Base-by-base conservation (phyloP, 495 filamentous ascomycete genomes). In the Parathielavia appendiculata region DNA sequence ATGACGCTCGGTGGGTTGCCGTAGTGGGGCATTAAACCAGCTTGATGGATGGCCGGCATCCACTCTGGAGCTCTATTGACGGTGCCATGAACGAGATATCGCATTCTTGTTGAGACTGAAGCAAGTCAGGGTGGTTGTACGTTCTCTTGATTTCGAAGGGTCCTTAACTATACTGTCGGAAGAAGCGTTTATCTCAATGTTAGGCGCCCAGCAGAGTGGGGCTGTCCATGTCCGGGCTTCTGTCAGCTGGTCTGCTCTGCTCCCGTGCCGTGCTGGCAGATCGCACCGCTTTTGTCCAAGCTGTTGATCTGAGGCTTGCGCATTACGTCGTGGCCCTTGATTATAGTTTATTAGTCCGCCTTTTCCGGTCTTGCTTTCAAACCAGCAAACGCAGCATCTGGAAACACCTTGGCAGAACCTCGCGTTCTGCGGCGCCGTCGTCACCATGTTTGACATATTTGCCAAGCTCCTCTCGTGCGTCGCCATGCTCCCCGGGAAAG, bases 401-500 rank as follows among this genome's bases (percentile, higher is more conserved):
- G 35, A 38, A 14, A 38, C 11, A 40, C 22, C 13, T 14, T 12
- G 7, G 17, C 34, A 51, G 17, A 16, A 10, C 10, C 12, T 16
- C 5, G 20, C 34, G 14, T 19, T 22, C 23, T 16, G 51, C 38
- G 16, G 23, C 17, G 32, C 8, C n/a, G 7, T 22, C 36, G 58
- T 26, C 50, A 64, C 52, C 66, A 93, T 95, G 89, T 90, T 95
- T 66, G 87, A 87, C 66, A 81, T 92, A 39, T 79, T 92, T 59
- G 82, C 90, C 63, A 87, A 89, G 71, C 75, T 91, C 52, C 74
- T 93, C 69, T 91, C 87, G 88, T 91, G 74, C 78, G 86, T 79
- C 55, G 63, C 62, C 54, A 60, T 48, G 6, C 17, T 40, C 10
- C 51, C 22, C 51, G 19, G 56, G 32, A 50, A 48, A 57, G 56